Base-by-base conservation (phyloP, 1,139 yeast genomes). In the Saccharomyces hybrid region DNA sequence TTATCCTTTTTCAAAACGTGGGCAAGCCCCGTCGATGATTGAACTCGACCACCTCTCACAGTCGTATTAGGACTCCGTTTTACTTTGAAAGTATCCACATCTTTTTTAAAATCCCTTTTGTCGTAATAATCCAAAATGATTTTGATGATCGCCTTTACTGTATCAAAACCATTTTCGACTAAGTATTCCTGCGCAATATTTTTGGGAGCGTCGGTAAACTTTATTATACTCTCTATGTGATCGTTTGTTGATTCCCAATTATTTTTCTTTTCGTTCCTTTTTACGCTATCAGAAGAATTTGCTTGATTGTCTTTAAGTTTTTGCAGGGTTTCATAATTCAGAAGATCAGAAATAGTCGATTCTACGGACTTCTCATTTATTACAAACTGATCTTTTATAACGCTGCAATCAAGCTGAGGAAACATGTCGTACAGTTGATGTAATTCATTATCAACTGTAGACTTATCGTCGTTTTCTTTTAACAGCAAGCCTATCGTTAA, bases 131-230 rank as follows among this genome's bases (percentile, higher is more conserved):
- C 46, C 28, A 49, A 51, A 7, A 67, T 56, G 2, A 66, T 55
- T 34, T 58, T 53, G 8, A 65, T 55, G 5, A 65, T 57, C 6
- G 70, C 61, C 27, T 54, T 54, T 1, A 57, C 51, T 1, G 54
- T 47, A 52, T 59, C 56, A 26, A 57, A 53, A 7, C 59, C 54
- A 47, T 58, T 60, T 25, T 58, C 54, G 34, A 56, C 57, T 32
- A 57, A 62, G 8, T 57, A 57, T 31, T 59, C 56, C 32, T 58
- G 60, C 7, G 69, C 69, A 2, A 48, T 28, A 2, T 48, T 46
- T 25, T 50, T 52, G 11, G 60, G 34, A 5, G 60, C 65, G 6
- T 50, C 55, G 1, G 67, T 66, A 47, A 56, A 60, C 9, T 58
- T 44, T 27, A 54, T 49, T 8, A 67, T 60, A 7, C 48, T 32